Evolutionary conservation across 148 eudicot genomes (phyloP).

Genomic region (Cornus controversa): DNA sequence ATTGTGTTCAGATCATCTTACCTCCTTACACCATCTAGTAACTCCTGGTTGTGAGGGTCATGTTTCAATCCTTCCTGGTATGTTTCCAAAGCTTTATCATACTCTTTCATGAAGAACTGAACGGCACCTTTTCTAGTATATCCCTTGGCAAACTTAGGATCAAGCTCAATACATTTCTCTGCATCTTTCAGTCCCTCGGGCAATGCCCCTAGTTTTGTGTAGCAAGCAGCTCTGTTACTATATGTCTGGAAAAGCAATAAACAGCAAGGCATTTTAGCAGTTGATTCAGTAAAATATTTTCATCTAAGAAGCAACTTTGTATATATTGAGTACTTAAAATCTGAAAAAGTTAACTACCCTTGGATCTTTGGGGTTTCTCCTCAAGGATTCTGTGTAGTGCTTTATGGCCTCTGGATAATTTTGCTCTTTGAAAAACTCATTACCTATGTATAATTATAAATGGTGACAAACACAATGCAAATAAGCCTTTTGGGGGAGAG

Average conservation of each 20-base stretch:
- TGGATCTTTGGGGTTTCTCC: slow-evolving; percentile 77
- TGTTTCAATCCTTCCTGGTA: slow-evolving; percentile 87
- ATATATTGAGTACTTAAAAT: neutral
- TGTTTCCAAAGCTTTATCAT: slow-evolving; percentile 89
- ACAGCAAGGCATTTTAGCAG: neutral
- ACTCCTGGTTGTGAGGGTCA: slow-evolving; percentile 75
- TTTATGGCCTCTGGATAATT: slow-evolving; percentile 88
- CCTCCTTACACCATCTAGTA: slow-evolving; percentile 88
- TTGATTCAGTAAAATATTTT: neutral
- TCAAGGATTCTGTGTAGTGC: slow-evolving; percentile 86
- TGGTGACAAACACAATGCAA: neutral
- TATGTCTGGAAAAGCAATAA: slow-evolving; percentile 47
- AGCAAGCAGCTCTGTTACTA: slow-evolving; percentile 93
- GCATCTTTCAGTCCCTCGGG: slow-evolving; percentile 97
- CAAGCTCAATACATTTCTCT: slow-evolving; percentile 96
- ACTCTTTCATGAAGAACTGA: slow-evolving; percentile 95
- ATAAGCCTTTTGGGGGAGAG: neutral
- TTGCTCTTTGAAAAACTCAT: slow-evolving; percentile 78
- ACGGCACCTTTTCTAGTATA: slow-evolving; percentile 89
- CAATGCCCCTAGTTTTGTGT: slow-evolving; percentile 89
- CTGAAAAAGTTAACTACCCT: slow-evolving; percentile 39
- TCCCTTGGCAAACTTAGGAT: slow-evolving; percentile 88
- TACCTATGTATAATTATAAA: slow-evolving; percentile 42
- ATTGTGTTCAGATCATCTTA: slow-evolving; percentile 8
- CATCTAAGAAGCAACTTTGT: neutral